A percentile compares a stretch with the other conserved stretches of the same genome.
Evolutionary conservation across 2,329 filamentous ascomycete genomes (phyloP).

Genomic region (Aspergillus sp.): DNA sequence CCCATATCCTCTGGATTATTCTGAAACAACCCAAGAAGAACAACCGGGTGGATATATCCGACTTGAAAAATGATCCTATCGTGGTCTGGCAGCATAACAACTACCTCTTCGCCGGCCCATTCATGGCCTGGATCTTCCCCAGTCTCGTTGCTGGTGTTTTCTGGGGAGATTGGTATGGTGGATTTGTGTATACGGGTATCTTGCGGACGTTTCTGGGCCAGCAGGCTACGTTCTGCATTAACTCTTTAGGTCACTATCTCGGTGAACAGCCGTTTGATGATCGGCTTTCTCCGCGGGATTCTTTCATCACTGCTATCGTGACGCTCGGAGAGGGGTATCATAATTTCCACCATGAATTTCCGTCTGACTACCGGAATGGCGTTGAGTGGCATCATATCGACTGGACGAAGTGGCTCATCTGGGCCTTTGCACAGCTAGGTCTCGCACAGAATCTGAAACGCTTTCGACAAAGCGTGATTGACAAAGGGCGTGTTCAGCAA

Average conservation of each 20-base stretch:
- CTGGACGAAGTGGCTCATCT: conserved; percentile 82
- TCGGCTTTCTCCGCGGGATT: conserved; percentile 79
- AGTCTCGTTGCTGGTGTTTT: conserved; percentile 65
- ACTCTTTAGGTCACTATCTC: conserved; percentile 81
- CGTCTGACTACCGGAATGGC: conserved; percentile 81
- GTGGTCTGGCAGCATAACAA: conserved; percentile 81
- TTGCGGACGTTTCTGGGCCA: conserved; percentile 79
- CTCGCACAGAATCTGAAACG: conserved; percentile 79
- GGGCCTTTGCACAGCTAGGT: conserved; percentile 71
- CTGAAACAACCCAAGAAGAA: conserved; percentile 81
- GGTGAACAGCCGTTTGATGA: conserved; percentile 85
- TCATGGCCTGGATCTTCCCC: conserved; percentile 71
- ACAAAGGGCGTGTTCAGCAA: conserved; percentile 80
- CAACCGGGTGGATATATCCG: conserved; percentile 77
- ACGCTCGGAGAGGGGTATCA: conserved; percentile 83
- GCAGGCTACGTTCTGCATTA: conserved; percentile 86
- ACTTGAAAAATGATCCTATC: conserved; percentile 75
- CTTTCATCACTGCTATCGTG: conserved; percentile 73
- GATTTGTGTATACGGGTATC: conserved; percentile 75
- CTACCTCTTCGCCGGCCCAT: conserved; percentile 69
- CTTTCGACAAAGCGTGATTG: conserved; percentile 81
- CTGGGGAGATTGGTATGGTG: conserved; percentile 73
- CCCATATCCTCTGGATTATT: conserved; percentile 79
- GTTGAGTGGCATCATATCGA: conserved; percentile 85
- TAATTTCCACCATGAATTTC: conserved; percentile 90